A percentile compares a stretch with the other conserved stretches of the same genome.
These are phyloP conservation scores for Botrytis galanthina DNA, from an alignment of 2,329 filamentous ascomycete genomes.

Conservation along the genomic window DNA sequence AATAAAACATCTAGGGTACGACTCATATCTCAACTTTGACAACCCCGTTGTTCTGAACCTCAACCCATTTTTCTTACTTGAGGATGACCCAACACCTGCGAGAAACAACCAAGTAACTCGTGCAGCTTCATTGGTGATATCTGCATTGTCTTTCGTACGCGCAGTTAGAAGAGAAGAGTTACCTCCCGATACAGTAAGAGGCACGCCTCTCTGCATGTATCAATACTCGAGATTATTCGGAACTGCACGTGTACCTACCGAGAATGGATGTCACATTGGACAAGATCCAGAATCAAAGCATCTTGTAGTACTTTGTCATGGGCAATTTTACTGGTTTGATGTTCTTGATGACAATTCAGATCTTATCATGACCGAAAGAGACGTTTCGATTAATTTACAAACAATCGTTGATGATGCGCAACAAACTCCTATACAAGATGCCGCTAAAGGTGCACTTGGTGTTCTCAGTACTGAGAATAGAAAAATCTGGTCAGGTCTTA, in stretches of 20 bases:
- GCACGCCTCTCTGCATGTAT: conserved; percentile 92
- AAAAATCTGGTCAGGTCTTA: conserved; percentile 89
- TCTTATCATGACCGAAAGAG: conserved; percentile 94
- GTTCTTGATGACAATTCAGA: conserved; percentile 93
- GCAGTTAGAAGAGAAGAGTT: conserved; percentile 92
- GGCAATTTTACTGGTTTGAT: conserved; percentile 99
- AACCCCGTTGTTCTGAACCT: conserved; percentile 96
- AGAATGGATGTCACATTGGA: conserved; percentile 92
- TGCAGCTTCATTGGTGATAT: conserved; percentile 87
- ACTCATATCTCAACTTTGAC: conserved; percentile 96
- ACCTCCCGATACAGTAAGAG: conserved; percentile 80
- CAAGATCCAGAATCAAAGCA: conserved; percentile 93
- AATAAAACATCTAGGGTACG: conserved; percentile 71
- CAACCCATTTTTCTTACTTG: conserved; percentile 95
- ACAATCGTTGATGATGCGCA: conserved; percentile 89
- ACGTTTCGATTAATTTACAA: conserved; percentile 85
- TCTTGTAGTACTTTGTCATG: conserved; percentile 87
- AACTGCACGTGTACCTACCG: conserved; percentile 89
- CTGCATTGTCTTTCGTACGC: conserved; percentile 85
- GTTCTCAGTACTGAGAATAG: conserved; percentile 95
- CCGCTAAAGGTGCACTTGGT: conserved; percentile 90
- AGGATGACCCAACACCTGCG: conserved; percentile 95
- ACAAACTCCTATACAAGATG: conserved; percentile 86
- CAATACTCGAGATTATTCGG: conserved; percentile 95
- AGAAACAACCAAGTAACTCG: conserved; percentile 95